Evolutionary conservation across 176 grass and related monocot genomes (phyloP).

Genomic region (Lolium rigidum): DNA sequence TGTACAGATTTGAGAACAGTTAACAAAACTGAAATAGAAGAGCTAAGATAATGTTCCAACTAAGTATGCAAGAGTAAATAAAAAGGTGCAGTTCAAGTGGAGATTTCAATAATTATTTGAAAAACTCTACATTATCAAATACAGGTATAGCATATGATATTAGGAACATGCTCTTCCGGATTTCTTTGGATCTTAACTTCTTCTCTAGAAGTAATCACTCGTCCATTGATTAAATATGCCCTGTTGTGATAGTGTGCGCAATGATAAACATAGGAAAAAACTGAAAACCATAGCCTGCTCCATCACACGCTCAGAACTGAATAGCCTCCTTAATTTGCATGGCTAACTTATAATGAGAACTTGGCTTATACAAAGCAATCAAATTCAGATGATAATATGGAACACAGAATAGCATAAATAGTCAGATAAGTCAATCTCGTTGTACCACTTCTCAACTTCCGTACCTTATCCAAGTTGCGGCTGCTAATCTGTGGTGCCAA

Average conservation of each 20-base stretch:
- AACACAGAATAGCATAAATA: neutral
- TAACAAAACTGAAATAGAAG: neutral
- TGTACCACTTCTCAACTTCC: constrained; percentile 96
- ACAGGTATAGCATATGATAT: neutral
- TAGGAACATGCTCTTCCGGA: neutral
- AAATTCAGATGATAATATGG: neutral
- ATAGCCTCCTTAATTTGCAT: constrained; percentile 13
- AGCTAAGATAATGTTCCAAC: constrained; percentile 21
- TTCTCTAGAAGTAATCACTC: neutral
- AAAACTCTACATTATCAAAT: neutral
- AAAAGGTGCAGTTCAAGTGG: neutral
- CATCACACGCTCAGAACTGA: neutral
- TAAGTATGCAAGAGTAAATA: neutral
- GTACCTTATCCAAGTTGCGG: constrained; percentile 95
- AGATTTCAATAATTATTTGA: neutral
- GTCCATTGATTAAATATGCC: neutral
- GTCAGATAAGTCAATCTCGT: constrained; percentile 65
- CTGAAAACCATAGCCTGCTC: neutral
- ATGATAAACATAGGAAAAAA: neutral
- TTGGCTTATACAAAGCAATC: neutral
- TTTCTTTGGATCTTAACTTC: neutral
- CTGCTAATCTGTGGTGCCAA: constrained; percentile 84
- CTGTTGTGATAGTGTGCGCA: neutral
- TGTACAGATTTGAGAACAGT: neutral
- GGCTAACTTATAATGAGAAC: constrained; percentile 14